Evolutionary conservation across 768 basidiomycete species (phyloP), one percentile per base, ranked within the genome.

Genomic region (Coprinellus aureogranulatus): DNA sequence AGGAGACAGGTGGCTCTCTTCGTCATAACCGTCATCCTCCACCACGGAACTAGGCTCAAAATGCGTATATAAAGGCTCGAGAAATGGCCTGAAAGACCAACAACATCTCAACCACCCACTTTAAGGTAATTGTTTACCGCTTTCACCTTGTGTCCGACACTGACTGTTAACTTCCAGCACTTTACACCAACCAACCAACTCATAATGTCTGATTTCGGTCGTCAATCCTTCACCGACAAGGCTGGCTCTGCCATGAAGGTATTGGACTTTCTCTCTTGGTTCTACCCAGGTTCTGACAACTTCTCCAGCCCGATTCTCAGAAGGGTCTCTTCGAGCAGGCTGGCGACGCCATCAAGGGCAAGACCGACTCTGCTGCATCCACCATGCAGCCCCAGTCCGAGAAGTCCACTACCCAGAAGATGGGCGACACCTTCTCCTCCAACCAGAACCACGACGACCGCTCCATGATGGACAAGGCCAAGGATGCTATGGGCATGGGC

Each of bases 201-300:
- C 42, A 77, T 54, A 61, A 85, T 84, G 83, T 80, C 83, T 66
- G 83, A 86, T 65, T 70, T 75, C 52, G 76, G 70, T 56, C 84
- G 84, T 62, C 82, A 85, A 76, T 79, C 77, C 57, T 70, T 83
- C 72, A 80, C 81, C 65, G 82, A 85, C 76, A 86, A 85, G 73
- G 77, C 75, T 49, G 59, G 65, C 37, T 60, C 82, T 65, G 72
- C 79, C 44, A 2, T 83, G 53, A 83, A 85, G 80, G 83, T 83
- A 56, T 53, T 26, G 8, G 34, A 40, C 23, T 30, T 23, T 25
- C 12, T 10, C 14, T 12, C 16, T 34, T 20, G 14, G n/a, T 2
- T 27, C 11, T 34, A 20, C 3, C 14, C 27, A 50, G 8, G 10
- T 25, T 11, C 37, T 30, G 28, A 47, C 42, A 47, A 30, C 31